Conservation (phyloP, 2,329 filamentous ascomycete species). For the Stagonosporopsis chrysanthemi region DNA sequence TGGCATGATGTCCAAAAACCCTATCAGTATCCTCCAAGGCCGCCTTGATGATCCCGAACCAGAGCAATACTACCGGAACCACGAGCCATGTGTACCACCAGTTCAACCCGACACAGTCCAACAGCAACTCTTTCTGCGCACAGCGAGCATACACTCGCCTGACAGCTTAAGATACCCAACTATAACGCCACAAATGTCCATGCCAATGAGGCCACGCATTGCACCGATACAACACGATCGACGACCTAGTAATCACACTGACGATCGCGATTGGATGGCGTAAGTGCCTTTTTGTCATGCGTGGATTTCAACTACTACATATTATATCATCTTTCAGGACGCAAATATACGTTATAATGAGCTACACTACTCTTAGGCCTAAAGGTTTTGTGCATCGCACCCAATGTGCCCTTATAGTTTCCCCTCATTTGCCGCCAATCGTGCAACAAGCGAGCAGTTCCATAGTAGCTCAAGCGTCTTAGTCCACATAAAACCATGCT, state of each 20-base stretch:
- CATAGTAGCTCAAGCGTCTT: background rate
- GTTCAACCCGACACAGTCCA: too few species aligned
- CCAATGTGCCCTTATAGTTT: background rate
- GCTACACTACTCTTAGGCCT: background rate
- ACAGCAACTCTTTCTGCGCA: background rate
- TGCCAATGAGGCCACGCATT: background rate
- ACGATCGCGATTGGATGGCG: constrained; percentile 18
- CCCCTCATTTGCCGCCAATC: background rate
- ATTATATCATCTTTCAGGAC: background rate
- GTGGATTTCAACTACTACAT: background rate
- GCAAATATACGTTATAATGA: constrained; percentile 1
- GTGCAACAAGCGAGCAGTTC: background rate
- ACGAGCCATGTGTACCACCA: background rate
- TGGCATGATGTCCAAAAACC: background rate
- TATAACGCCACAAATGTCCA: background rate
- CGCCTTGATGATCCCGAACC: background rate
- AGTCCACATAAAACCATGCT: too few species aligned
- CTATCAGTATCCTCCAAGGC: background rate
- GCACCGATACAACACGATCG: background rate
- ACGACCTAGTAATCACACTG: constrained; percentile 15
- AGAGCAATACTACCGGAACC: constrained; percentile 6
- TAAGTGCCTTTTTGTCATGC: background rate
- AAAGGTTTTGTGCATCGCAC: background rate
- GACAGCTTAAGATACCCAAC: background rate
- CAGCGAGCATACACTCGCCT: too few species aligned